Evolutionary conservation across 1,139 yeast genomes (phyloP).

Genomic region (Hemisphaericaspora xylofermentans): DNA sequence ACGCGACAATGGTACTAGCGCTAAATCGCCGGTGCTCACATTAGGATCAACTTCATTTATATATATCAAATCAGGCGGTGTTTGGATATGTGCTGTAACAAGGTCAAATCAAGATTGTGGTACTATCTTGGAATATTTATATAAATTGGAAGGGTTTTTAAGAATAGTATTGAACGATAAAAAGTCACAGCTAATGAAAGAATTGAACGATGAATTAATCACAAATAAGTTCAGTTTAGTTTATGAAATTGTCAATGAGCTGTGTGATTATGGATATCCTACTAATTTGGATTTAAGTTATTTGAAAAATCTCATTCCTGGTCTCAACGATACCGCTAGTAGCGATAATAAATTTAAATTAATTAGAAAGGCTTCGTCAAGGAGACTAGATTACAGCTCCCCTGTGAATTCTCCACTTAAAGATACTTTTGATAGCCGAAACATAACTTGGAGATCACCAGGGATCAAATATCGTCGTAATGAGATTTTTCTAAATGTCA

Average conservation of each 20-base stretch:
- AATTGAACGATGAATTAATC: slow-evolving; percentile 30
- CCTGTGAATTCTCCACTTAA: not conserved
- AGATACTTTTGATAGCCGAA: slow-evolving; percentile 1
- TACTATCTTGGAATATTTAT: slow-evolving; percentile 73
- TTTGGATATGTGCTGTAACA: slow-evolving; percentile 86
- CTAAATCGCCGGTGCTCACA: slow-evolving; percentile 80
- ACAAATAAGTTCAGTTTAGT: slow-evolving; percentile 60
- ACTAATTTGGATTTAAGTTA: slow-evolving; percentile 58
- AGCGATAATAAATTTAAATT: slow-evolving; percentile 25
- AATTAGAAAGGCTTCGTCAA: slow-evolving; percentile 15
- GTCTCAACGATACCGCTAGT: slow-evolving; percentile 19
- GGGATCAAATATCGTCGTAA: slow-evolving; percentile 81
- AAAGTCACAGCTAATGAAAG: not conserved
- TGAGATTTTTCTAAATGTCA: slow-evolving; percentile 75
- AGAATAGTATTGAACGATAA: slow-evolving; percentile 21
- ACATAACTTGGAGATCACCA: slow-evolving; percentile 63
- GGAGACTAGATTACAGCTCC: slow-evolving; percentile 1
- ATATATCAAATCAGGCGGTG: slow-evolving; percentile 64
- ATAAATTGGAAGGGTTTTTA: slow-evolving; percentile 53
- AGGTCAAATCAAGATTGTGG: slow-evolving; percentile 88
- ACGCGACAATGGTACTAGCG: slow-evolving; percentile 24
- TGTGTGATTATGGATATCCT: slow-evolving; percentile 82
- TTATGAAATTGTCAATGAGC: slow-evolving; percentile 77
- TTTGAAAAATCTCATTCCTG: slow-evolving; percentile 25
- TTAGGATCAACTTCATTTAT: slow-evolving; percentile 91